Percentiles rank a stretch among this genome's conserved stretches.
These are phyloP conservation scores for Manihot esculenta DNA, from an alignment of 441 rosid genomes.

Conservation along the genomic window DNA sequence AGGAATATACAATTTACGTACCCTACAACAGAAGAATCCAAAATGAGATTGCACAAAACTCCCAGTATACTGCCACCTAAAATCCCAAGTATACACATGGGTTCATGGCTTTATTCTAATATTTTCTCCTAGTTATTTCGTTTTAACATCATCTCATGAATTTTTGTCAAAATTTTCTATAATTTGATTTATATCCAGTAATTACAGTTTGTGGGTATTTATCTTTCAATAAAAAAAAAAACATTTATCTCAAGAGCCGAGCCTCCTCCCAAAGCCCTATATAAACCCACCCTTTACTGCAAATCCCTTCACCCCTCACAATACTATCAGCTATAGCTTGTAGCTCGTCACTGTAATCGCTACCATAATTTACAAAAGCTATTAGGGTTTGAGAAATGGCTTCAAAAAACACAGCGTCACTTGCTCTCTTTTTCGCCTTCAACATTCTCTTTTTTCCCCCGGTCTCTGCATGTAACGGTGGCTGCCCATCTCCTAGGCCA, in stretches of 20 bases:
- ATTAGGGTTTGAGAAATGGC: conserved; percentile 35
- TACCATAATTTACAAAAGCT: no score
- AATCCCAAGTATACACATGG: conserved; percentile 32
- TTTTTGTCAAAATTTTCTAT: no score
- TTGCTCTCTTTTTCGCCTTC: conserved; percentile 56
- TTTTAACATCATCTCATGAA: no score
- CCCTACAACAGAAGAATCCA: conserved; percentile 39
- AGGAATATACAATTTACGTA: not conserved
- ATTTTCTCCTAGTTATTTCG: conserved; percentile 16
- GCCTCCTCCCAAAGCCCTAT: conserved; percentile 34
- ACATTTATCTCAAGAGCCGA: no score
- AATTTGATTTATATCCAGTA: no score
- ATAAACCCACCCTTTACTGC: conserved; percentile 34
- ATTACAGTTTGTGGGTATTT: no score
- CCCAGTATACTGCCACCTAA: conserved; percentile 35
- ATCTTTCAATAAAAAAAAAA: no score
- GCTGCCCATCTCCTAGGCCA: conserved; percentile 50
- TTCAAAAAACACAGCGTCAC: conserved; percentile 46
- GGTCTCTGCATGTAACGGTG: conserved; percentile 46
- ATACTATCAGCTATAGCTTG: not conserved
- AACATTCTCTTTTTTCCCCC: conserved; percentile 65
- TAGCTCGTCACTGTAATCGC: no score
- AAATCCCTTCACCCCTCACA: conserved; percentile 27
- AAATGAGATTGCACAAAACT: conserved; percentile 22
- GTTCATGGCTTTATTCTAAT: conserved; percentile 10